Base-by-base conservation (phyloP, 1,284 basidiomycete species). In the Trametes hirsuta region DNA sequence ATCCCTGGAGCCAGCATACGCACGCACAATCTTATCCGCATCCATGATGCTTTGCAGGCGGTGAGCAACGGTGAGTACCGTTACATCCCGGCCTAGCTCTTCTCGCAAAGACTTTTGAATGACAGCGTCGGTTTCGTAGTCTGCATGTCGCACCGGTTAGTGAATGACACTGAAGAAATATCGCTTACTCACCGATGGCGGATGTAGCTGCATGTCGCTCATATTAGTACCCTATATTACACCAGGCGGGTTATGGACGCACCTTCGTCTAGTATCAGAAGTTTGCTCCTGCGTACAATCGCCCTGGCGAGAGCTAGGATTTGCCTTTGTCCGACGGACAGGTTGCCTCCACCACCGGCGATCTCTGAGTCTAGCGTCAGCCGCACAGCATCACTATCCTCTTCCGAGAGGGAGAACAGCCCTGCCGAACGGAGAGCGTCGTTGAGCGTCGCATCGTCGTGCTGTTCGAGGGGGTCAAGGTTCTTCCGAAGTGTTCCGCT, bases 21-120 rank as follows among this genome's bases (percentile, higher is more conserved):
- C 62, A 63, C 77, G 54, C 62, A 68, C 68, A 40, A 73, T 73
- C 53, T 71, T 75, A 64, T 75, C 76, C 0, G 84, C 80, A 61
- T 87, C 86, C 77, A 87, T 86, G 61, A 89, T 84, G 2, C 85
- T 88, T 66, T 87, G 86, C n/a, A 89, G 72, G 37, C 87, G 81
- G 70, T 88, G 87, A 4, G 87, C 87, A 35, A 89, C 75, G 12
- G 84, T 87, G 47, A 89, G 77, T 2, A 88, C 69, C 0, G 85
- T 88, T 3, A 82, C 81, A 58, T 82, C 83, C 6, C 75, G 68
- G 9, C 72, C 75, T 30, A 87, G 76, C 63, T 84, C 80, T 51
- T 76, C 77, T 6, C 84, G 76, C 39, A 87, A 73, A 2, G 83
- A 82, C 1, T 74, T 72, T 72, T 87, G 68, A 21, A 69, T 69